These are phyloP conservation scores for Xylariaceae sp. DNA, from an alignment of 2,329 filamentous ascomycete species.

Conservation along the genomic window DNA sequence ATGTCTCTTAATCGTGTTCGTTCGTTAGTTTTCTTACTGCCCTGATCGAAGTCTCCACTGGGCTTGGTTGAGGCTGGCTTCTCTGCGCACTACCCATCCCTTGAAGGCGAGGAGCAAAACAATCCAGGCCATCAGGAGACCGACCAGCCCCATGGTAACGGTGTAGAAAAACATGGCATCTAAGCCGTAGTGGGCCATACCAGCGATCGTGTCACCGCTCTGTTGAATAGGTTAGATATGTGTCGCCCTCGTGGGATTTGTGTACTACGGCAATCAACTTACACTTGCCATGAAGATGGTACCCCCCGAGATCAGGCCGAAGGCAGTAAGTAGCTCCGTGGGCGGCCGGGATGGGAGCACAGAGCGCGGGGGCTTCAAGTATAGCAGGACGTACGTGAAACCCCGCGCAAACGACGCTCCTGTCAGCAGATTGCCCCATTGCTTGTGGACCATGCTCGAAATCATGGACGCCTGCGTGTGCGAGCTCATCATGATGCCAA, in stretches of 20 bases:
- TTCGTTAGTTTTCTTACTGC: constrained; percentile 5
- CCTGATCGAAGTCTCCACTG: constrained; percentile 21
- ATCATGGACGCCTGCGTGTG: constrained; percentile 82
- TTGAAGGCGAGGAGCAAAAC: constrained; percentile 76
- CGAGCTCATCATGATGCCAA: constrained; percentile 93
- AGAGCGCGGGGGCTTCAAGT: constrained; percentile 74
- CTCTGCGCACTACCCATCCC: constrained; percentile 68
- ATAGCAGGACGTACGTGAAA: constrained; percentile 75
- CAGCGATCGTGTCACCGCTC: constrained; percentile 70
- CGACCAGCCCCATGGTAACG: constrained; percentile 76
- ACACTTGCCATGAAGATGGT: constrained; percentile 90
- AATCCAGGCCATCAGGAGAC: constrained; percentile 80
- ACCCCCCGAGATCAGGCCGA: constrained; percentile 83
- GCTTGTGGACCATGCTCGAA: constrained; percentile 86
- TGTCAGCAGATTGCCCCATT: constrained; percentile 84
- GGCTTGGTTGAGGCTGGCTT: constrained; percentile 30
- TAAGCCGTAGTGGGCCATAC: constrained; percentile 72
- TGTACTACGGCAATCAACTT: constrained; percentile 37
- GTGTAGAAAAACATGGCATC: constrained; percentile 95
- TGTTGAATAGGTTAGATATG: constrained; percentile 32
- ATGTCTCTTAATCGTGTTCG: neutral
- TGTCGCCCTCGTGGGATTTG: neutral
- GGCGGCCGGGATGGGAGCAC: constrained; percentile 79
- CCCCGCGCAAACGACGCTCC: constrained; percentile 75
- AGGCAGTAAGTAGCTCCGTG: constrained; percentile 80